phyloP scores from a whole-genome alignment of 129 eudicot genomes.

The Mikania micrantha region DNA sequence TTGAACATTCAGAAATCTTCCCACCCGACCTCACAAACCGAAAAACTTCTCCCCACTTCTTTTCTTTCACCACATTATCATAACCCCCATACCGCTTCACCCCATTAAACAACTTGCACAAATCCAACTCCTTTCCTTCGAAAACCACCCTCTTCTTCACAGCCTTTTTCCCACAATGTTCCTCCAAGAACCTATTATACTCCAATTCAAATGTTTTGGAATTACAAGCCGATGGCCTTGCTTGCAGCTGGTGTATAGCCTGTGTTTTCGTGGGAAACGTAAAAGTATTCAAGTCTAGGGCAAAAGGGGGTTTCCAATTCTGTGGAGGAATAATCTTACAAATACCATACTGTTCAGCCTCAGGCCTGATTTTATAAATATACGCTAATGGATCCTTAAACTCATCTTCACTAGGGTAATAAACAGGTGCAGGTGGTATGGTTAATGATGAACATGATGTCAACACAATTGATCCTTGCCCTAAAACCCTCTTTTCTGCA shows the following conservation, averaged over 20 bases:
- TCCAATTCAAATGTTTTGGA: conserved; percentile 84
- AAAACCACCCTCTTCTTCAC: conserved; percentile 72
- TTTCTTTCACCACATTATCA: conserved; percentile 69
- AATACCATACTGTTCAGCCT: conserved; percentile 84
- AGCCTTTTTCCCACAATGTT: conserved; percentile 64
- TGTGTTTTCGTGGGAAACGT: conserved; percentile 80
- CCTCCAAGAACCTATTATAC: conserved; percentile 73
- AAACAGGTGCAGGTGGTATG: conserved; percentile 80
- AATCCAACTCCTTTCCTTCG: conserved; percentile 90
- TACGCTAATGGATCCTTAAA: conserved; percentile 83
- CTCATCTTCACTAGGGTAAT: conserved; percentile 79
- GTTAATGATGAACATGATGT: conserved; percentile 35
- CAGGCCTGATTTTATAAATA: conserved; percentile 78
- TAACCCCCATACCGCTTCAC: conserved; percentile 91
- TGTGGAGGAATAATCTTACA: conserved; percentile 87
- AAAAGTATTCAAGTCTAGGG: conserved; percentile 63
- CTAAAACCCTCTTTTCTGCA: conserved; percentile 77
- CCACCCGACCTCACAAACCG: conserved; percentile 63
- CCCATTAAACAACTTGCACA: conserved; percentile 84
- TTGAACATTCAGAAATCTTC: conserved; percentile 81
- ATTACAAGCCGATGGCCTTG: conserved; percentile 71
- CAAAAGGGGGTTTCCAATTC: conserved; percentile 93
- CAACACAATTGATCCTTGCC: conserved; percentile 39
- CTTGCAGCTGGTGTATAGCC: conserved; percentile 89
- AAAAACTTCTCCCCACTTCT: conserved; percentile 93